Evolutionary conservation across 371 early-diverging fungal species (phyloP), one percentile per base, ranked within the genome.

Genomic region (Paraphysoderma sedebokerense): DNA sequence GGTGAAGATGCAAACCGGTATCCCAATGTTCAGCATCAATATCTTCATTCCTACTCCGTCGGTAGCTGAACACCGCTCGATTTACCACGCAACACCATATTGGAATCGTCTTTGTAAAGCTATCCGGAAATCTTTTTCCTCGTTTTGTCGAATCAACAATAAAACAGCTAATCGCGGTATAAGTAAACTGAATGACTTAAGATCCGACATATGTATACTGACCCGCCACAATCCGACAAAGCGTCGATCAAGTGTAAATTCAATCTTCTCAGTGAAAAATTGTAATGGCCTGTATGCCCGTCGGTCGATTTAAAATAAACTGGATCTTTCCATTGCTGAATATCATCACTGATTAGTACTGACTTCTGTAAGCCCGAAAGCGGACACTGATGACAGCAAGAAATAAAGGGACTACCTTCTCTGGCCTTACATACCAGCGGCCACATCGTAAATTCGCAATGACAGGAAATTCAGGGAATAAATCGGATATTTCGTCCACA

Each of bases 281-380:
- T 75, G 87, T 87, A 89, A 34, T 74, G 63, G 6, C 82, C 79
- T 49, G 70, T 77, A 55, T 89, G 90, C 0, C 88, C 90, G 60
- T 89, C 90, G 0, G 88, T 87, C 3, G 88, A 89, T 56, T 89
- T 89, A 57, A 86, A 87, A 51, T 89, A 89, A 0, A 77, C 87
- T 1, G 81, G 67, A 40, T 75, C 60, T n/a, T n/a, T 2, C 57
- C 65, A 38, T 70, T 63, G 35, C 15, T 42, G 4, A 29, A 12
- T 55, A 38, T 13, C 37, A 31, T 17, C n/a, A 28, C 20, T 13
- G 8, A 23, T 36, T 1, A 15, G 26, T 24, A 31, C n/a, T n/a
- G n/a, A n/a, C n/a, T n/a, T n/a, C n/a, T n/a, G n/a, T n/a, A n/a
- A n/a, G n/a, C n/a, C n/a, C n/a, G n/a, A n/a, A n/a, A n/a, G n/a